Evolutionary conservation across 2,329 filamentous ascomycete species (phyloP).

Genomic region (Thelonectria discophora): DNA sequence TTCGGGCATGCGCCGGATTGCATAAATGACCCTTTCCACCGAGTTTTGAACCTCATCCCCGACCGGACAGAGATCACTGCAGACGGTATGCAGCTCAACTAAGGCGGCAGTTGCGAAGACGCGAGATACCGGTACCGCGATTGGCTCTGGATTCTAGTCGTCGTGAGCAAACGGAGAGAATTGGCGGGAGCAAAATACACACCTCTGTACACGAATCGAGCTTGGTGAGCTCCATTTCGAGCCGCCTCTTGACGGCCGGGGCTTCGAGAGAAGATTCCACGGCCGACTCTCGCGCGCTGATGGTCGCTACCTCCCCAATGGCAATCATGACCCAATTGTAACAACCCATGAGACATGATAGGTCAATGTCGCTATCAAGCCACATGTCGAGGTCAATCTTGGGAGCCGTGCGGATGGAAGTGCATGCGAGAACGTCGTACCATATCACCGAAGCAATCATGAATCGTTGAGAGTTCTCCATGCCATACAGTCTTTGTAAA

Average conservation of each 20-base stretch:
- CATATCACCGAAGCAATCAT: slow-evolving; percentile 31
- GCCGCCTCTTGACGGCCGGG: neutral
- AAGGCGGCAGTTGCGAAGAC: slow-evolving; percentile 31
- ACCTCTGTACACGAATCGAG: neutral
- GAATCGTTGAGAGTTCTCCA: slow-evolving; percentile 33
- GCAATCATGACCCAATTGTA: slow-evolving; percentile 30
- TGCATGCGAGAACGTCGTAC: slow-evolving; percentile 33
- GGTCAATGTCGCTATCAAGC: slow-evolving; percentile 27
- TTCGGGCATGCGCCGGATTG: slow-evolving; percentile 17
- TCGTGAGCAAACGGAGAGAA: neutral
- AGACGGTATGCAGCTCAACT: slow-evolving; percentile 26
- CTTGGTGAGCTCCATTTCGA: neutral
- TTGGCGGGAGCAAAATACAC: neutral
- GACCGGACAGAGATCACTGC: slow-evolving; percentile 1
- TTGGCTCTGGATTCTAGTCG: neutral
- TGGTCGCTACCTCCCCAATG: slow-evolving; percentile 30
- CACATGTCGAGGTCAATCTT: slow-evolving; percentile 21
- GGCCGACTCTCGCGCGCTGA: neutral
- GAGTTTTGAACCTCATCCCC: neutral
- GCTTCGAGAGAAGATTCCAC: neutral
- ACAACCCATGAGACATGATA: slow-evolving; percentile 35
- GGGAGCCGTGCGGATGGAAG: slow-evolving; percentile 20
- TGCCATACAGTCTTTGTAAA: slow-evolving; percentile 4
- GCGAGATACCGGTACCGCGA: neutral
- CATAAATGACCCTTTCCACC: slow-evolving; percentile 21